Evolutionary conservation across 2,329 filamentous ascomycete species (phyloP).

Genomic region (Fusarium caatingaense): DNA sequence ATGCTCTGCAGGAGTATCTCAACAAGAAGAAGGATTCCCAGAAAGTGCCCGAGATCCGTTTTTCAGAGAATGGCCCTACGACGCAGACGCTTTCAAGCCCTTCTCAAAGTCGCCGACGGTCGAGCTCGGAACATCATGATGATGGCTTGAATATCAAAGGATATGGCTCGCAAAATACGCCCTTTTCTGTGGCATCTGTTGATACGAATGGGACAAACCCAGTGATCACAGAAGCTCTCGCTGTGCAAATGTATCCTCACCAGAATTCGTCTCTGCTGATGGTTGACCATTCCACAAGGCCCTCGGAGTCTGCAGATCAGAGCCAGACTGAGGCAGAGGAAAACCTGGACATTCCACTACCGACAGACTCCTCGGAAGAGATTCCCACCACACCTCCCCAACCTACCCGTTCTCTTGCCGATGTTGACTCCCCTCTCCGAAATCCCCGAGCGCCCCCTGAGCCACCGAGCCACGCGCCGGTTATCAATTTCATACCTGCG

Average conservation of each 20-base stretch:
- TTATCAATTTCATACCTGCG: slow-evolving; percentile 71
- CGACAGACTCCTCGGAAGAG: slow-evolving; percentile 53
- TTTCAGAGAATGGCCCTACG: slow-evolving; percentile 21
- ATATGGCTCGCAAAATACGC: slow-evolving; percentile 67
- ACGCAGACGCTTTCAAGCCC: slow-evolving; percentile 22
- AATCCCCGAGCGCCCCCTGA: slow-evolving; percentile 71
- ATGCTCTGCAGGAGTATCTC: slow-evolving; percentile 52
- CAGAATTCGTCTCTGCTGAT: slow-evolving; percentile 73
- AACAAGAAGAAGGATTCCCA: slow-evolving; percentile 29
- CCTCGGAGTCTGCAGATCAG: slow-evolving; percentile 58
- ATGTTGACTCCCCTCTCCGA: slow-evolving; percentile 70
- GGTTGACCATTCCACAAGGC: slow-evolving; percentile 66
- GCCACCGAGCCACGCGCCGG: slow-evolving; percentile 57
- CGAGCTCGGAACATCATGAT: slow-evolving; percentile 63
- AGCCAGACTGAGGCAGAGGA: slow-evolving; percentile 42
- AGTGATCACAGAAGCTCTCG: slow-evolving; percentile 72
- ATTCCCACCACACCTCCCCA: slow-evolving; percentile 65
- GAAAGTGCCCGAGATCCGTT: slow-evolving; percentile 27
- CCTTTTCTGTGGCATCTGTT: slow-evolving; percentile 71
- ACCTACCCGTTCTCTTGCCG: slow-evolving; percentile 60
- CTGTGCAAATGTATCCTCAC: slow-evolving; percentile 71
- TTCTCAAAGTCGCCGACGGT: slow-evolving; percentile 49
- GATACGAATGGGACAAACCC: slow-evolving; percentile 71
- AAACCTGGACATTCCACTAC: slow-evolving; percentile 43
- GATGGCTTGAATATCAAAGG: slow-evolving; percentile 65